Percentiles rank a stretch among this genome's conserved stretches.
These are phyloP conservation scores for Candida gorgasii DNA, from an alignment of 805 yeast genomes.

Conservation along the genomic window DNA sequence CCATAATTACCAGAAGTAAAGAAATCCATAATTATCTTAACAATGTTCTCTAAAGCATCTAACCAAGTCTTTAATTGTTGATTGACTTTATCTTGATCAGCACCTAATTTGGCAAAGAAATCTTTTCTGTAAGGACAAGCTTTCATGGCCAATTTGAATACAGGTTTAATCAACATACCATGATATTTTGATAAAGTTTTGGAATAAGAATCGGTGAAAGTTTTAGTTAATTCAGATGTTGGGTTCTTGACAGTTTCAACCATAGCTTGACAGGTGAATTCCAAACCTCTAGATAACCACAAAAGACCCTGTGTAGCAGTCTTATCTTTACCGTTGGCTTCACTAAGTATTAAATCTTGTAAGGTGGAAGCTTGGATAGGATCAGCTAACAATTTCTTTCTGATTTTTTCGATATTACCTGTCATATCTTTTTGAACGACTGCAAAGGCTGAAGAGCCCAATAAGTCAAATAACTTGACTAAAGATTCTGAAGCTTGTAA, in stretches of 20 bases:
- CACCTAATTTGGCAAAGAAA: constrained; percentile 80
- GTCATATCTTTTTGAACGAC: constrained; percentile 87
- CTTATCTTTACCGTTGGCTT: constrained; percentile 64
- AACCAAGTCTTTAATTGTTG: constrained; percentile 74
- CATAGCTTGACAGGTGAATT: constrained; percentile 89
- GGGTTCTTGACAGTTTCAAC: constrained; percentile 72
- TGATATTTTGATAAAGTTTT: constrained; percentile 82
- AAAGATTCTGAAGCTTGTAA: constrained; percentile 82
- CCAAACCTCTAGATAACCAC: constrained; percentile 84
- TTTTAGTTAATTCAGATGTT: constrained; percentile 62
- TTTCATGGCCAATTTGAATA: constrained; percentile 91
- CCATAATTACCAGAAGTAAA: constrained; percentile 82
- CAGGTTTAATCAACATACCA: constrained; percentile 77
- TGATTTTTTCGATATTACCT: constrained; percentile 79
- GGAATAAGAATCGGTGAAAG: constrained; percentile 82
- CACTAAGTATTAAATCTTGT: constrained; percentile 75
- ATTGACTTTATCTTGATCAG: constrained; percentile 65
- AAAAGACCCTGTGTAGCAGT: constrained; percentile 88
- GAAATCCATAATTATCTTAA: constrained; percentile 70
- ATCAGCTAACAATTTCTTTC: constrained; percentile 61
- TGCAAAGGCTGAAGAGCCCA: constrained; percentile 81
- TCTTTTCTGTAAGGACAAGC: constrained; percentile 91
- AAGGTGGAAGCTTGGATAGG: constrained; percentile 68
- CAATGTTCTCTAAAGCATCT: constrained; percentile 71
- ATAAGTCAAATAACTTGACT: constrained; percentile 77